These are phyloP conservation scores for Ophiostoma quercus DNA, from an alignment of 2,329 filamentous ascomycete species.

Conservation along the genomic window DNA sequence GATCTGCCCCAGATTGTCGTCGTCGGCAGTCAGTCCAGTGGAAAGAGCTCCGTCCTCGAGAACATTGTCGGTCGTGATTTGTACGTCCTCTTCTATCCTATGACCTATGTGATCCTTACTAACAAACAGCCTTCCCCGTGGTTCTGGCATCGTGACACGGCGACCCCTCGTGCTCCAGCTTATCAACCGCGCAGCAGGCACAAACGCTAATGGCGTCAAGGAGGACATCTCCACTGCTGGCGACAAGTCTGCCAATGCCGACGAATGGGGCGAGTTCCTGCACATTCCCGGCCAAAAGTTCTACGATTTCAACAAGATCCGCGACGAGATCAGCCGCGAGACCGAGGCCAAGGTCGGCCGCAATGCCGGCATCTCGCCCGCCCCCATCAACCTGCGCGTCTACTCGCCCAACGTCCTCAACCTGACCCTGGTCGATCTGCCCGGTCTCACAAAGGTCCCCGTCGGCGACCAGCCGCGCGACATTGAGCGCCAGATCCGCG, in stretches of 20 bases:
- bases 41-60: constrained; percentile 97
- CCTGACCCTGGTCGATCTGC: constrained; percentile 90
- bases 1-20: constrained; percentile 97
- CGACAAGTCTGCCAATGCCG: constrained; percentile 83
- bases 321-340: constrained; percentile 92
- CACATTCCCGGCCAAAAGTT: constrained; percentile 92
- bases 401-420: constrained; percentile 97
- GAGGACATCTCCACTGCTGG: constrained; percentile 60
- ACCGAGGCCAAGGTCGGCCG: constrained; percentile 61
- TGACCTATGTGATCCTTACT: not conserved
- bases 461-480: constrained; percentile 97
- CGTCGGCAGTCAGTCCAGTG: constrained; percentile 96
- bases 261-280: constrained; percentile 99
- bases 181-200: constrained; percentile 73
- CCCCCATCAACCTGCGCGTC: constrained; percentile 97
- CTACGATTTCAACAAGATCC: constrained; percentile 90
- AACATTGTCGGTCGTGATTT: constrained; percentile 99
- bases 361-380: constrained; percentile 97
- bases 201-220: constrained; percentile 67
- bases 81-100: constrained; percentile 52
- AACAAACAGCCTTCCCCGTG: constrained; percentile 73
- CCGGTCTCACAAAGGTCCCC: constrained; percentile 93
- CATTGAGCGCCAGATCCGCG: constrained; percentile 97
- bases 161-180: constrained; percentile 94
- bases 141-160: constrained; percentile 93